These are phyloP conservation scores for Penicillium palitans DNA, from an alignment of 2,329 filamentous ascomycete genomes.

Conservation along the genomic window DNA sequence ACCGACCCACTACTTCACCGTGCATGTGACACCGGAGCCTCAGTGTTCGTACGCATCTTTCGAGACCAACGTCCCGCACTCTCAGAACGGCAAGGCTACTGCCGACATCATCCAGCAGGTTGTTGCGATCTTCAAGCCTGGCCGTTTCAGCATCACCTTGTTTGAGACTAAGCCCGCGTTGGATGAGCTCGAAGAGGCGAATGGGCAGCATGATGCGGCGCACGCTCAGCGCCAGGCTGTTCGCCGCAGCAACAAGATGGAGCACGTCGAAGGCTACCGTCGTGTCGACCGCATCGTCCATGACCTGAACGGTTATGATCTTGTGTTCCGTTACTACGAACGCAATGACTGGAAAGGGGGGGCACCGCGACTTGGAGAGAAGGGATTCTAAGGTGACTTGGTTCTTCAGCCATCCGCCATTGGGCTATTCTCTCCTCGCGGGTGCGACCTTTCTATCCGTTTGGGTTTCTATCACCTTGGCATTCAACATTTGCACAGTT, in stretches of 20 bases:
- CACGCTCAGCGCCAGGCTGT: constrained; percentile 46
- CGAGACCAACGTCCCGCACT: constrained; percentile 93
- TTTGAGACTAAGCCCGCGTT: constrained; percentile 78
- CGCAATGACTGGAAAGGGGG: constrained; percentile 75
- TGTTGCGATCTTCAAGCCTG: constrained; percentile 92
- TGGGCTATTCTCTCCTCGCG: constrained; percentile 5
- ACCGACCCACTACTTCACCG: constrained; percentile 89
- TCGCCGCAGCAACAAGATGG: constrained; percentile 59
- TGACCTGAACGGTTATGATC: constrained; percentile 93
- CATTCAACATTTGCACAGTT: constrained; percentile 4
- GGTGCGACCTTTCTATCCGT: constrained; percentile 17
- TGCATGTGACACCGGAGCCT: constrained; percentile 95
- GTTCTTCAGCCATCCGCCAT: background rate
- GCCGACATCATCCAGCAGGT: constrained; percentile 91
- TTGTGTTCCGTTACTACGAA: constrained; percentile 96
- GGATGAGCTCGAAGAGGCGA: constrained; percentile 37
- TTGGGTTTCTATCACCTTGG: constrained; percentile 9
- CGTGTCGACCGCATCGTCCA: constrained; percentile 94
- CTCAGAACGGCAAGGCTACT: constrained; percentile 83
- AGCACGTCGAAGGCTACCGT: constrained; percentile 80
- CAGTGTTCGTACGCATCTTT: constrained; percentile 98
- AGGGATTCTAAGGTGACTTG: constrained; percentile 21
- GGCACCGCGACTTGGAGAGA: constrained; percentile 62
- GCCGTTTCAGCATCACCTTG: constrained; percentile 94
- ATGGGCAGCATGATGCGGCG: constrained; percentile 38